Base-by-base conservation (phyloP, 2,329 filamentous ascomycete species). In the Diplodia sapinea region DNA sequence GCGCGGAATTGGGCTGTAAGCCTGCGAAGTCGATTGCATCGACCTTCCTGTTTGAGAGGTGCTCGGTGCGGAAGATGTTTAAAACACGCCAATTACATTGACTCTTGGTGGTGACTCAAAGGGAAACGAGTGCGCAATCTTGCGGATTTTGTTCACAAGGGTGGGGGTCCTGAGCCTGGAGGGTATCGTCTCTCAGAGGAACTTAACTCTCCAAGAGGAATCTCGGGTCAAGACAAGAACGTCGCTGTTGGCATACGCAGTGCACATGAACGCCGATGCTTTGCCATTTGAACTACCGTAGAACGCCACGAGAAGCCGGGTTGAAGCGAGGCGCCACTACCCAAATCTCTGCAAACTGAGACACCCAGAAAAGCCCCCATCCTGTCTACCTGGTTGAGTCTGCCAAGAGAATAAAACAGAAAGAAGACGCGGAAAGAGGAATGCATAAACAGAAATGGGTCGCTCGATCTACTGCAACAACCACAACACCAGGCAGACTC, bases 311-410 rank as follows among this genome's bases (percentile, higher is more conserved):
- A 38, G 47, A 26, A 23, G 20, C 31, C n/a, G 29, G 47, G 23
- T 36, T 7, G 23, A 23, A 33, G 31, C 29, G 12, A 63, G 33
- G 47, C 12, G 47, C 59, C 29, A 17, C 26, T 63, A 20, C 9
- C 59, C 59, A 51, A 51, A 20, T 26, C 47, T 38, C 26, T 40
- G 11, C 5, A n/a, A 33, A 55, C 33, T 15, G 40, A 61, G 50
- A 51, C n/a, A 17, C 52, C 31, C 54, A n/a, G 65, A 67, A 61
- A 67, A 38, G 31, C 54, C 54, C 31, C 55, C 62, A 65, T 33
- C 38, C 65, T 49, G 56, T 68, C 66, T 68, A 68, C 66, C 66
- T 49, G 57, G 66, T 64, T 68, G 66, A 62, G 23, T 68, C 66
- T 68, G 66, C 66, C 51, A 68, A 61, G 36, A 56, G 66, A 51